Evolutionary conservation across 176 grass and related monocot genomes (phyloP), one percentile per base, ranked within the genome.

Genomic region (Aegilops tauschii): DNA sequence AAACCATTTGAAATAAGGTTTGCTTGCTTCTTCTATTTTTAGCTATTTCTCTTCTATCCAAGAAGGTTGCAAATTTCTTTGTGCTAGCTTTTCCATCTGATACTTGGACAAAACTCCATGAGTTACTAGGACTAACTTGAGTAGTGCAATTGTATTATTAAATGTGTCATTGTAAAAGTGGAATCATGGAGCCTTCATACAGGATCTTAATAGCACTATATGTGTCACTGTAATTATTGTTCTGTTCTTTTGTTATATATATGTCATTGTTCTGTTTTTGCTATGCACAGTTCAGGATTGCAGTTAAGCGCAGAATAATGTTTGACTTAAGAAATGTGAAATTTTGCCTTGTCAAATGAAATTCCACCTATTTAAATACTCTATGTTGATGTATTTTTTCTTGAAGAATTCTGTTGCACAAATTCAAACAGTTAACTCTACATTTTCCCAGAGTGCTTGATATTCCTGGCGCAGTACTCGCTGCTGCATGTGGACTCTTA

Each of bases 1-100:
- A 86, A 78, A 28, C 90, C 87, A 78, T 98, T 91, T 90, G 97
- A 98, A 73, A 98, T 98, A 85, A 98, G 92, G 97, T 98, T 17
- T 82, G 56, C n/a, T 14, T 79, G 86, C 16, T 70, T 39, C 40
- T 88, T 40, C 27, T 84, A 30, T 58, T 87, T 72, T 69, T 64
- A 47, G 4, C 4, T 0, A 49, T 71, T 81, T 86, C 39, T 44
- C 27, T 79, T 73, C 9, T 83, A 71, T 12, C 44, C 47, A 37
- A 72, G 45, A 73, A 79, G 61, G 18, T 49, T 79, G 14, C 73
- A 81, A 65, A 13, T 42, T 54, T 85, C 1, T 59, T 17, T 34
- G 9, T 30, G 12, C 27, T 32, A 73, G 8, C 21, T 61, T 42
- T 77, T 54, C 27, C 61, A 34, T 49, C 4, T 61, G 35, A 44